phyloP scores from a whole-genome alignment of 495 filamentous ascomycete genomes.

The Talaromyces trachyspermus region DNA sequence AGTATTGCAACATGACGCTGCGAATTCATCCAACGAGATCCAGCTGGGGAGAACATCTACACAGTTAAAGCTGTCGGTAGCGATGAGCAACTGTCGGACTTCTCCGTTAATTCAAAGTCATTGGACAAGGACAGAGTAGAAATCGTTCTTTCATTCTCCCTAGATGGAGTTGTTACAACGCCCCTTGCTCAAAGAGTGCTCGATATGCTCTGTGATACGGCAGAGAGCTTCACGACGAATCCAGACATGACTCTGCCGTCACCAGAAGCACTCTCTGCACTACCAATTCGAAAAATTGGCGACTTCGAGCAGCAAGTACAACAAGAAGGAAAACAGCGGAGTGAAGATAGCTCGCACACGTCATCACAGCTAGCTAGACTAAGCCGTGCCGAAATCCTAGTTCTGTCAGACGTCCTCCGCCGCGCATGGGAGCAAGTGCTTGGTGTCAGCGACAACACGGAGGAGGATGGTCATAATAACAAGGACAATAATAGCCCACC shows the following conservation, averaged over 20 bases:
- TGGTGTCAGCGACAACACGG: constrained; percentile 18
- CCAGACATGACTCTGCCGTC: constrained; percentile 37
- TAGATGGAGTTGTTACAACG: constrained; percentile 33
- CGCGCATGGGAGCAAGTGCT: constrained; percentile 46
- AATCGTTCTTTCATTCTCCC: constrained; percentile 38
- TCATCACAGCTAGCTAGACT: constrained; percentile 33
- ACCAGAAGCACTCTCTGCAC: constrained; percentile 29
- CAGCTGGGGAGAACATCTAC: constrained; percentile 41
- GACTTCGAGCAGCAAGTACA: background rate
- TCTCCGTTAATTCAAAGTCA: constrained; percentile 42
- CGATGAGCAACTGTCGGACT: constrained; percentile 44
- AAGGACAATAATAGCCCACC: constrained; percentile 20
- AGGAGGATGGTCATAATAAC: background rate
- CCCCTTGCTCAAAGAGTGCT: constrained; percentile 37
- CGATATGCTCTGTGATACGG: constrained; percentile 42
- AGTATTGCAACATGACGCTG: constrained; percentile 42
- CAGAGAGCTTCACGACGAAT: constrained; percentile 35
- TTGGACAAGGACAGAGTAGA: constrained; percentile 31
- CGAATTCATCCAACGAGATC: constrained; percentile 33
- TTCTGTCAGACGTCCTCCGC: constrained; percentile 39
- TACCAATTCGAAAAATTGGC: constrained; percentile 20
- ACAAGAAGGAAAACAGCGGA: constrained; percentile 12
- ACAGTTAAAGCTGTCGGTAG: constrained; percentile 41
- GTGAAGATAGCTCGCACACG: constrained; percentile 24
- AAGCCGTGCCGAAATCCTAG: constrained; percentile 39